Conservation (phyloP, 345 rosid species). For the Moringa oleifera region DNA sequence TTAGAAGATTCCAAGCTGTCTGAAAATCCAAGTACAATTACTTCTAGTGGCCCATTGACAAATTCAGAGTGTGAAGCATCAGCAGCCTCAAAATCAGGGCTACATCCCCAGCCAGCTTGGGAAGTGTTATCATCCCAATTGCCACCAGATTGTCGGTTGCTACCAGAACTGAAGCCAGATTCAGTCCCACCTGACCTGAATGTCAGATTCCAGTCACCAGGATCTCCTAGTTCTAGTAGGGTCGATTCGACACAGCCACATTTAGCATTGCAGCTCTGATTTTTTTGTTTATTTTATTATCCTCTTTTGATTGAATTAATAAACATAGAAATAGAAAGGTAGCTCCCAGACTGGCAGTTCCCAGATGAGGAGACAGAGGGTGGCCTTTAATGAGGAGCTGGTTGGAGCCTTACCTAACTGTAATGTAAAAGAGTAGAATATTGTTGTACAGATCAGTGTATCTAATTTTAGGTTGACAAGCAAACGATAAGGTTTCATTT, state of each 20-base stretch:
- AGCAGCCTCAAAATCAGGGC: slow-evolving; percentile 13
- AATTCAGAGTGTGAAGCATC: slow-evolving; percentile 8
- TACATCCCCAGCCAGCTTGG: slow-evolving; percentile 14
- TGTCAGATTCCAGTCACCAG: slow-evolving; percentile 49
- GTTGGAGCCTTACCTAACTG: slow-evolving; percentile 24
- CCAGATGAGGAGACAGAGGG: slow-evolving; percentile 6
- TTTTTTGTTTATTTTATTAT: slow-evolving; percentile 8
- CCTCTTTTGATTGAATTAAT: too few species aligned
- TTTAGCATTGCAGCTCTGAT: slow-evolving; percentile 82
- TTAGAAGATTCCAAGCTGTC: slow-evolving; percentile 23
- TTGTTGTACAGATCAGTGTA: slow-evolving; percentile 35
- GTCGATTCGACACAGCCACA: slow-evolving; percentile 74
- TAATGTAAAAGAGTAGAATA: slow-evolving; percentile 20
- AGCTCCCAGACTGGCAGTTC: slow-evolving; percentile 14
- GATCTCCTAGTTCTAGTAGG: slow-evolving; percentile 57
- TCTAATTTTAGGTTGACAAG: slow-evolving; percentile 20
- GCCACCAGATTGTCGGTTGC: slow-evolving; percentile 15
- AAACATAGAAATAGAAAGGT: slow-evolving; percentile 29
- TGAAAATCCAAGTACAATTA: slow-evolving; percentile 24
- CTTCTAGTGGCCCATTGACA: slow-evolving; percentile 10
- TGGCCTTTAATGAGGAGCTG: slow-evolving; percentile 18
- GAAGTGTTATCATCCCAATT: slow-evolving; percentile 25
- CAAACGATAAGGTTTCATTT: slow-evolving; percentile 13
- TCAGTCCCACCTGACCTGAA: slow-evolving; percentile 58
- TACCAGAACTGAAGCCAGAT: slow-evolving; percentile 34